Percentiles rank a stretch among this genome's conserved stretches.
Evolutionary conservation across 306 rosid species (phyloP).

Genomic region (Crotalaria pallida): DNA sequence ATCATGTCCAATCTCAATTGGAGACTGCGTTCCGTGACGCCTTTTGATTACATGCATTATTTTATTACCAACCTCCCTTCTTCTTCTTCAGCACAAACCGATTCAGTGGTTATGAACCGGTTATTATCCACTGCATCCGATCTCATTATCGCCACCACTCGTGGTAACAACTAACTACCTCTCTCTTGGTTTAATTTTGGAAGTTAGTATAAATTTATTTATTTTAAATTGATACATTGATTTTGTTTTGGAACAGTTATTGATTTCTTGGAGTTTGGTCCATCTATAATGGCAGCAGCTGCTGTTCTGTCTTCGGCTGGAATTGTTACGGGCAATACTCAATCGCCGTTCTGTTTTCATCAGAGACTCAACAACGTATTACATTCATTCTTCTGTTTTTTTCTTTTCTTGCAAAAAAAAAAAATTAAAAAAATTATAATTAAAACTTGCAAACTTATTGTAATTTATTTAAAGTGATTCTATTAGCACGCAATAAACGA

Average conservation of each 20-base stretch:
- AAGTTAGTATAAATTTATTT: neutral
- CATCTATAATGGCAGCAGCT: conserved; percentile 65
- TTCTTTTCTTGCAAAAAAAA: no score
- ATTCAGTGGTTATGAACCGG: neutral
- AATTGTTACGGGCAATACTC: neutral
- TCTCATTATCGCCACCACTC: conserved; percentile 48
- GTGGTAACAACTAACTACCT: conserved; percentile 28
- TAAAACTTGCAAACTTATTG: no score
- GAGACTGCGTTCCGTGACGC: conserved; percentile 70
- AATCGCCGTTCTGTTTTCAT: conserved; percentile 16
- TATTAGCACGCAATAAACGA: no score
- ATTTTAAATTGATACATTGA: neutral
- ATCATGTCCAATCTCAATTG: conserved; percentile 55
- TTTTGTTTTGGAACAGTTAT: conserved; percentile 31
- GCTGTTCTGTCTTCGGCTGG: conserved; percentile 55
- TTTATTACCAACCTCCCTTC: conserved; percentile 47
- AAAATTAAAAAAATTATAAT: no score
- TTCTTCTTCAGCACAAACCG: conserved; percentile 12
- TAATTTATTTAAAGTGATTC: no score
- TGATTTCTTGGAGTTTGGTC: conserved; percentile 52
- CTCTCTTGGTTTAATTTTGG: neutral
- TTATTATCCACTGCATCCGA: conserved; percentile 36
- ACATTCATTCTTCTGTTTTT: no score
- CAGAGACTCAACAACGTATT: conserved; percentile 37
- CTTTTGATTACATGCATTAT: conserved; percentile 55